A percentile compares a stretch with the other conserved stretches of the same genome.
Conservation (phyloP, 306 rosid species). For the Vicia sativa region DNA sequence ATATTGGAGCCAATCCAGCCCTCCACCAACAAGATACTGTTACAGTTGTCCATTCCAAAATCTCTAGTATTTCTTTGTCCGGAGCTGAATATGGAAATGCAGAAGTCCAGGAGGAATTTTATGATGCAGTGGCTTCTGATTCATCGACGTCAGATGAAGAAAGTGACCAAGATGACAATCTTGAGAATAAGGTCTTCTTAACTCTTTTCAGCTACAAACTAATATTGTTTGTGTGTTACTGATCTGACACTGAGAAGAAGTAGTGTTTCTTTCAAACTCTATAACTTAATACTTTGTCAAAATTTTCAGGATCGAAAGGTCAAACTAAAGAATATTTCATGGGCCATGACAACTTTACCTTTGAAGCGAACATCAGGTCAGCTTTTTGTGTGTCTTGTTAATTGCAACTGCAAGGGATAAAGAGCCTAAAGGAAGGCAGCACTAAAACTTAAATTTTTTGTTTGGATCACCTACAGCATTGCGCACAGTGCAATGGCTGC, state of each 20-base stretch:
- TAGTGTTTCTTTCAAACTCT: conserved; percentile 6
- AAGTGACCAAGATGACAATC: conserved; percentile 30
- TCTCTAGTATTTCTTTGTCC: conserved; percentile 51
- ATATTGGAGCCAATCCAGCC: conserved; percentile 78
- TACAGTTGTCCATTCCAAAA: conserved; percentile 52
- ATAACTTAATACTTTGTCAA: conserved; percentile 32
- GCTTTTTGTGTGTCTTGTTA: conserved; percentile 19
- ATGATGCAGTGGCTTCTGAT: conserved; percentile 78
- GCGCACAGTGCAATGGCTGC: neutral
- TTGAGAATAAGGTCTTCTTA: conserved; percentile 49
- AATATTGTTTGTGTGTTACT: neutral
- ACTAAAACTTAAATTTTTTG: neutral
- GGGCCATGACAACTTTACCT: conserved; percentile 52
- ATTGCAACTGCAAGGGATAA: neutral
- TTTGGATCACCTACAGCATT: neutral
- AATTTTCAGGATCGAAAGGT: conserved; percentile 48
- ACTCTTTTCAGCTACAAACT: conserved; percentile 20
- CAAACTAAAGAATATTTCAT: conserved; percentile 60
- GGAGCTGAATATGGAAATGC: conserved; percentile 52
- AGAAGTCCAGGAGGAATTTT: conserved; percentile 79
- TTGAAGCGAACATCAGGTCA: conserved; percentile 48
- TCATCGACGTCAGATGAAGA: conserved; percentile 56
- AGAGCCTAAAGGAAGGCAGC: conserved; percentile 1
- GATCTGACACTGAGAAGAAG: neutral
- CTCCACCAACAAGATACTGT: conserved; percentile 49